These are phyloP conservation scores for Pseudogymnoascus sp. DNA, from an alignment of 2,329 filamentous ascomycete genomes.

Conservation along the genomic window DNA sequence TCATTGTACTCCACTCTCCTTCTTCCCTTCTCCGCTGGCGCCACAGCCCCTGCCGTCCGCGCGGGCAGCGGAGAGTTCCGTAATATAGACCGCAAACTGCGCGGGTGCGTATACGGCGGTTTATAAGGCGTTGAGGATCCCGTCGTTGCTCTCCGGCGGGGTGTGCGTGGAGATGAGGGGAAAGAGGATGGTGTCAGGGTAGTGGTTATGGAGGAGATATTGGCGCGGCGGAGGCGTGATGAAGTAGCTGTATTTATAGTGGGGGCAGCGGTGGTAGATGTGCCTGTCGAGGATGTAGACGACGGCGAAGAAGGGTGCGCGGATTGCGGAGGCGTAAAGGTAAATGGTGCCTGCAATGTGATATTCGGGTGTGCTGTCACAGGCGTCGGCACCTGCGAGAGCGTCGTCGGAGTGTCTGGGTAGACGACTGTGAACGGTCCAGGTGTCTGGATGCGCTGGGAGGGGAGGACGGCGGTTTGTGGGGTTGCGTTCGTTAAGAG, in stretches of 20 bases:
- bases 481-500: conserved; percentile 23
- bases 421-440: conserved; percentile 27
- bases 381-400: conserved; percentile 19
- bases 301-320: conserved; percentile 22
- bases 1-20: conserved; percentile 53
- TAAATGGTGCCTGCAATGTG: conserved; percentile 18
- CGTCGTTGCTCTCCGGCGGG: conserved; percentile 33
- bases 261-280: conserved; percentile 20
- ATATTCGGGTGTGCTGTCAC: conserved; percentile 17
- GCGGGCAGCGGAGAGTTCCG: conserved; percentile 57
- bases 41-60: conserved; percentile 40
- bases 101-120: conserved; percentile 51
- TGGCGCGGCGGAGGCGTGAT: not conserved
- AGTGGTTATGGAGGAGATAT: not conserved
- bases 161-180: conserved; percentile 31
- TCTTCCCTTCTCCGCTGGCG: conserved; percentile 41
- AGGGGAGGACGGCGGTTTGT: conserved; percentile 23
- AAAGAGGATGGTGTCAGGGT: conserved; percentile 12
- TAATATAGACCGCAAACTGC: conserved; percentile 53
- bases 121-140: conserved; percentile 16
- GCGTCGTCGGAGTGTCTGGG: conserved; percentile 27
- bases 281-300: conserved; percentile 20
- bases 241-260: not conserved
- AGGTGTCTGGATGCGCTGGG: conserved; percentile 27
- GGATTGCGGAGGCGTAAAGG: conserved; percentile 28